A percentile compares a stretch with the other conserved stretches of the same genome.
Evolutionary conservation across 768 basidiomycete species (phyloP).

Genomic region (Hebeloma cylindrosporum): DNA sequence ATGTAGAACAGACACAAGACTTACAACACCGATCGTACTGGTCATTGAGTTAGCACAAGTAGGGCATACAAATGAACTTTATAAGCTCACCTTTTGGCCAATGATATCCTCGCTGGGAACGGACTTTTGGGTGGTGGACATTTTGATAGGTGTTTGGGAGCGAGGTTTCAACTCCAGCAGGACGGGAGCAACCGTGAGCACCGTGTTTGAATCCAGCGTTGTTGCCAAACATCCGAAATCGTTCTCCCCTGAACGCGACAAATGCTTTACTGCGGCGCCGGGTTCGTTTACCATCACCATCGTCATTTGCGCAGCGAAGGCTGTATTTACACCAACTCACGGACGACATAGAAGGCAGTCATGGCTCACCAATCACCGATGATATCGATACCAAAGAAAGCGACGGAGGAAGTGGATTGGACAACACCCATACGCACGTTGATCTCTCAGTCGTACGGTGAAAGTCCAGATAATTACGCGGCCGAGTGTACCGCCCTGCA

Average conservation of each 20-base stretch:
- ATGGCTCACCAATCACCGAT: slow-evolving; percentile 86
- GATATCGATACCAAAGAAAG: slow-evolving; percentile 90
- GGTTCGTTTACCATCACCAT: slow-evolving; percentile 1
- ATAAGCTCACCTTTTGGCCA: slow-evolving; percentile 73
- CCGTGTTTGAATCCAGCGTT: slow-evolving; percentile 22
- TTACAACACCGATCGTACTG: slow-evolving; percentile 86
- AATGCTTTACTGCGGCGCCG: slow-evolving; percentile 4
- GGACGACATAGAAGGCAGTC: no score
- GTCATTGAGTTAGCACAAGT: slow-evolving; percentile 16
- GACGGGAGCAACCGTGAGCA: slow-evolving; percentile 36
- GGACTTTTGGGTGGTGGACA: slow-evolving; percentile 61
- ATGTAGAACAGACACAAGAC: slow-evolving; percentile 32
- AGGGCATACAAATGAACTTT: neutral
- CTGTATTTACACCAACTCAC: no score
- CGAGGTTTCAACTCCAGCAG: slow-evolving; percentile 11
- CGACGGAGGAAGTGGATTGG: slow-evolving; percentile 98
- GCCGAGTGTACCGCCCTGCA: slow-evolving; percentile 84
- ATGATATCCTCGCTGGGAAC: slow-evolving; percentile 88
- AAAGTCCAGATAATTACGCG: slow-evolving; percentile 86
- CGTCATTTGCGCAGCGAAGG: slow-evolving; percentile 9
- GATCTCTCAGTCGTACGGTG: slow-evolving; percentile 91
- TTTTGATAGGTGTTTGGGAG: slow-evolving; percentile 19
- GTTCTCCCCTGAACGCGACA: neutral
- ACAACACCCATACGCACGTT: slow-evolving; percentile 80
- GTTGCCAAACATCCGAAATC: slow-evolving; percentile 19